phyloP scores from a whole-genome alignment of 495 filamentous ascomycete species.

The Penicillium steckii region DNA sequence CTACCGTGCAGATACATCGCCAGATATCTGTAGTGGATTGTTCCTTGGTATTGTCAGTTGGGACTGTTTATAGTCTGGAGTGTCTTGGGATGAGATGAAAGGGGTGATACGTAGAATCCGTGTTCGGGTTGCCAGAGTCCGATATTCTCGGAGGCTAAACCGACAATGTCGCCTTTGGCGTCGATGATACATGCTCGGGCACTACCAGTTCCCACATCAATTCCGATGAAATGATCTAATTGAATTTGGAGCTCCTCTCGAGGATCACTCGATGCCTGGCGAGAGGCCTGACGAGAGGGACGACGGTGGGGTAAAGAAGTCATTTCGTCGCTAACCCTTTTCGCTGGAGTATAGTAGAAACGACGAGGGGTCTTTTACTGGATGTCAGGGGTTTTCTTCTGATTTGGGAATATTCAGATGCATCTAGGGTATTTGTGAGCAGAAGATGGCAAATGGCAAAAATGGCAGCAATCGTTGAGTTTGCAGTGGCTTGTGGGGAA shows the following conservation, averaged over 20 bases:
- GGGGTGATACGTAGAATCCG: constrained; percentile 72
- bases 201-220: constrained; percentile 95
- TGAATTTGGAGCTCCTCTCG: constrained; percentile 55
- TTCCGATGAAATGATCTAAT: constrained; percentile 76
- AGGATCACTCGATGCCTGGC: constrained; percentile 54
- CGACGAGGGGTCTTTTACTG: no score
- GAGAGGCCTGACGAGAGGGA: constrained; percentile 39
- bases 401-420: no score
- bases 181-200: constrained; percentile 94
- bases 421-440: no score
- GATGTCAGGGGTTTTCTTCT: no score
- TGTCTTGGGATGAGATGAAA: no score
- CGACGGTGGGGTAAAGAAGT: constrained; percentile 33
- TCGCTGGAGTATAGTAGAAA: neutral
- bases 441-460: no score
- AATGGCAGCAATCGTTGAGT: no score
- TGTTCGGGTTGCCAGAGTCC: constrained; percentile 90
- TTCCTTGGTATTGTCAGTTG: constrained; percentile 62
- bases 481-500: no score
- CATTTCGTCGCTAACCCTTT: constrained; percentile 12
- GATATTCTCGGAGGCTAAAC: constrained; percentile 85
- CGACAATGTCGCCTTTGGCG: constrained; percentile 85
- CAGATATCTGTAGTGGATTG: constrained; percentile 98
- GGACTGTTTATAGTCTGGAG: constrained; percentile 1
- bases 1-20: constrained; percentile 81